Conservation (phyloP, 164 flowering plant genomes). For the Stephania japonica region DNA sequence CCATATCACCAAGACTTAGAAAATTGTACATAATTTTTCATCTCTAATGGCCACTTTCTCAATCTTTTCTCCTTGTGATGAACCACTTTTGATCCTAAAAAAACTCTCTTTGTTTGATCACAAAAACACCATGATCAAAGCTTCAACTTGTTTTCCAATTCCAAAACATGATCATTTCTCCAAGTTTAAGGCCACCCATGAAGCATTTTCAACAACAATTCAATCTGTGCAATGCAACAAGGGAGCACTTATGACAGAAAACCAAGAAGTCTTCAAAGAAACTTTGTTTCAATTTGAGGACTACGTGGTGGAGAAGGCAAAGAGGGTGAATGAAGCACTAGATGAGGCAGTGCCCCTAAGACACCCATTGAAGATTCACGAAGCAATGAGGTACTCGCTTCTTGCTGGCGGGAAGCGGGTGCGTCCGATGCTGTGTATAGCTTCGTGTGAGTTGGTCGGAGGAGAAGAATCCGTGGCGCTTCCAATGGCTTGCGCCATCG, state of each 20-base stretch:
- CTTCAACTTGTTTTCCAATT: neutral
- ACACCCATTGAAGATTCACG: constrained; percentile 36
- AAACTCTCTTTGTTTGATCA: neutral
- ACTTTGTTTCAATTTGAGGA: constrained; percentile 26
- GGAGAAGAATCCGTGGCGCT: constrained; percentile 37
- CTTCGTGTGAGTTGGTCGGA: constrained; percentile 51
- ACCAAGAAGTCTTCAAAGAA: neutral
- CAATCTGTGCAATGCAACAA: neutral
- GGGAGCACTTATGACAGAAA: neutral
- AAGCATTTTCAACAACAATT: neutral
- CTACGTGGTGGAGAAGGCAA: constrained; percentile 37
- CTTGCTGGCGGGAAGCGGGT: constrained; percentile 55
- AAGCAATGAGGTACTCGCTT: constrained; percentile 42
- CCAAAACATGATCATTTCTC: neutral
- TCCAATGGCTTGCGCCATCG: constrained; percentile 49
- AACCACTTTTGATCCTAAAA: constrained; percentile 1
- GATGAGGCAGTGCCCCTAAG: constrained; percentile 41
- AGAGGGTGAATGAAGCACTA: constrained; percentile 34
- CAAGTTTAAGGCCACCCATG: neutral
- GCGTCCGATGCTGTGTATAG: constrained; percentile 45
- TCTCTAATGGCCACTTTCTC: constrained; percentile 10
- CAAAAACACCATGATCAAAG: neutral
- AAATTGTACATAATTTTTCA: neutral
- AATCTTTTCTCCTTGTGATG: constrained; percentile 1
- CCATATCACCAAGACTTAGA: neutral